These are phyloP conservation scores for Kewa caespitosa DNA, from an alignment of 179 eudicot species.

Conservation along the genomic window DNA sequence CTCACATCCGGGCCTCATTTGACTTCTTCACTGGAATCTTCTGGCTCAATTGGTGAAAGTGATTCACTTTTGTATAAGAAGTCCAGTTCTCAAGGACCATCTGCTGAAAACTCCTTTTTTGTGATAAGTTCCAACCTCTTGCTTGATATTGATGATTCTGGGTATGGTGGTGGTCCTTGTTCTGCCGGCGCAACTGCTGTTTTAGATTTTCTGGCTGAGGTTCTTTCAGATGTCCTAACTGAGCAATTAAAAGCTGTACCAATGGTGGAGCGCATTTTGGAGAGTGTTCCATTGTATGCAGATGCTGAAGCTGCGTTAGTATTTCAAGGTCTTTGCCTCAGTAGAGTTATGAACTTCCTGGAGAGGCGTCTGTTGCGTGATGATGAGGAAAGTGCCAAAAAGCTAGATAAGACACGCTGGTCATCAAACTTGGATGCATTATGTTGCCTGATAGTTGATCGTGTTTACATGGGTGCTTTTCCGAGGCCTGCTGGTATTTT, in stretches of 20 bases:
- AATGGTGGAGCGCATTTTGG: conserved; percentile 67
- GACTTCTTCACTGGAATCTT: conserved; percentile 60
- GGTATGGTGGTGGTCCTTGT: conserved; percentile 97
- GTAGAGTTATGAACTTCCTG: conserved; percentile 92
- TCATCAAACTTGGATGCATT: conserved; percentile 80
- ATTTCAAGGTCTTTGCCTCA: conserved; percentile 92
- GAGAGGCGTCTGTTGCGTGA: conserved; percentile 96
- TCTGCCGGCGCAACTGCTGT: conserved; percentile 97
- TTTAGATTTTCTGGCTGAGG: conserved; percentile 91
- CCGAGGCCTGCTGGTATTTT: conserved; percentile 77
- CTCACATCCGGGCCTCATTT: conserved; percentile 56
- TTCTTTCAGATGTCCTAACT: conserved; percentile 79
- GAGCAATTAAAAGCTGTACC: conserved; percentile 90
- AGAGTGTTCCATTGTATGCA: conserved; percentile 81
- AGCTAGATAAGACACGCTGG: conserved; percentile 90
- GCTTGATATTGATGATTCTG: conserved; percentile 82
- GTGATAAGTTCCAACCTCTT: conserved; percentile 58
- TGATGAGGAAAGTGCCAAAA: conserved; percentile 86
- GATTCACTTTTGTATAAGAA: conserved; percentile 56
- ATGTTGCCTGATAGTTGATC: conserved; percentile 91
- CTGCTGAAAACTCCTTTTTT: conserved; percentile 45
- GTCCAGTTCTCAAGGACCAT: conserved; percentile 47
- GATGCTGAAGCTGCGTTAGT: conserved; percentile 82
- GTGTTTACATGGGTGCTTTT: conserved; percentile 96
- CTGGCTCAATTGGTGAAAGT: conserved; percentile 46